Conservation (phyloP, 768 basidiomycete species). For the Lentinula raphanica region DNA sequence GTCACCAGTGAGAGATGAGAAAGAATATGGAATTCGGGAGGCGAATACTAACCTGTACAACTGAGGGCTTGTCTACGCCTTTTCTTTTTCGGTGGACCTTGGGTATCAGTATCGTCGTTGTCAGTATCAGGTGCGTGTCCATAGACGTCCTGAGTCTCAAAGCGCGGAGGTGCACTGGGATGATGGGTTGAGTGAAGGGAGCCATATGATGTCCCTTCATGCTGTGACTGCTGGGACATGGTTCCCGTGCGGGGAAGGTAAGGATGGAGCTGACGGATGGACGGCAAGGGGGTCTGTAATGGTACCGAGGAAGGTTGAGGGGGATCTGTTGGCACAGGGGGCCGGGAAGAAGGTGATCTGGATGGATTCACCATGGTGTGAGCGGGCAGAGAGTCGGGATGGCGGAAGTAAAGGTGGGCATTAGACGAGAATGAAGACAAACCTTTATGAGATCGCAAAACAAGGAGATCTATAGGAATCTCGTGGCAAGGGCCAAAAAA, state of each 20-base stretch:
- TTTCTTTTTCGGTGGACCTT: conserved; percentile 75
- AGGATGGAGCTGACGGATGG: conserved; percentile 65
- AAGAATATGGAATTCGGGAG: too few relatives aligned
- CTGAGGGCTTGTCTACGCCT: conserved; percentile 76
- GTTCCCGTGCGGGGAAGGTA: conserved; percentile 51
- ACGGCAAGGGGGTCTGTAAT: conserved; percentile 36
- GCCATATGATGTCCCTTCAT: conserved; percentile 20
- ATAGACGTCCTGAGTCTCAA: conserved; percentile 24
- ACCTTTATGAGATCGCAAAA: neutral
- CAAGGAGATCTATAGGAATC: neutral
- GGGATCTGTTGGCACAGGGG: neutral
- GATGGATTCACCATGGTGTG: neutral
- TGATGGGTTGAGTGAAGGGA: conserved; percentile 19
- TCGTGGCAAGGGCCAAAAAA: conserved; percentile 4
- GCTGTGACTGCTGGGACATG: conserved; percentile 20
- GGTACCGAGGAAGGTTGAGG: neutral
- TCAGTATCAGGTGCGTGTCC: conserved; percentile 47
- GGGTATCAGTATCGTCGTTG: conserved; percentile 46
- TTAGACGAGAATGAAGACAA: neutral
- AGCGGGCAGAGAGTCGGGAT: conserved; percentile 2
- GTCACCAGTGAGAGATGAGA: too few relatives aligned
- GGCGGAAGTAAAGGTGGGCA: conserved; percentile 4
- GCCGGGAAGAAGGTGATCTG: neutral
- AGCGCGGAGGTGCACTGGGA: conserved; percentile 16
- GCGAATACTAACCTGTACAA: conserved; percentile 69